These are phyloP conservation scores for Trichocomaceae sp. DNA, from an alignment of 2,329 filamentous ascomycete species.

Conservation along the genomic window DNA sequence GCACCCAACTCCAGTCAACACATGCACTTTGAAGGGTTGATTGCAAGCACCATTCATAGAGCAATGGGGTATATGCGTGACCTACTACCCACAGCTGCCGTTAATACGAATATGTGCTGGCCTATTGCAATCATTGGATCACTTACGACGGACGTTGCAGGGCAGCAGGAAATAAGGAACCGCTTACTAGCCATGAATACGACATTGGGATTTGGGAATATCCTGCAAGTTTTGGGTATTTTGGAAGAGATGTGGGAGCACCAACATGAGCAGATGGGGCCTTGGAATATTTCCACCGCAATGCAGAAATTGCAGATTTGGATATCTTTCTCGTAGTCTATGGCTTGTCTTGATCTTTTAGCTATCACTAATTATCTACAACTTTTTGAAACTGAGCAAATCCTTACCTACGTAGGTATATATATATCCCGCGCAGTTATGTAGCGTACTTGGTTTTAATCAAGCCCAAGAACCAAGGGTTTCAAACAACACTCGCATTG, in stretches of 20 bases:
- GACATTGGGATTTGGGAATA: not conserved
- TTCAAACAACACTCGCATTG: no score
- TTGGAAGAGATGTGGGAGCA: not conserved
- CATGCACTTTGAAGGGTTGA: not conserved
- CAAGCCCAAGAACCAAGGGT: no score
- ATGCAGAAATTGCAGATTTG: not conserved
- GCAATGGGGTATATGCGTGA: not conserved
- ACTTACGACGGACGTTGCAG: not conserved
- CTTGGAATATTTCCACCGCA: not conserved
- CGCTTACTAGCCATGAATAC: not conserved
- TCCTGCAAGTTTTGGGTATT: not conserved
- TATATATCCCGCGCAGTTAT: no score
- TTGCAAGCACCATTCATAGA: not conserved
- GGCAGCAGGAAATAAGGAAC: not conserved
- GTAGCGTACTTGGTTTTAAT: no score
- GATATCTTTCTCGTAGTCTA: not conserved
- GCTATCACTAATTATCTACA: no score
- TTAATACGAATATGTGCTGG: not conserved
- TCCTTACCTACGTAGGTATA: no score
- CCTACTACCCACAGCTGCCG: not conserved
- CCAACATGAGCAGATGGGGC: not conserved
- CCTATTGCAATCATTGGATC: not conserved
- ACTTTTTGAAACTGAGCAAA: no score
- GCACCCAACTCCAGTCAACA: not conserved
- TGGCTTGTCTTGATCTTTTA: not conserved